These are phyloP conservation scores for Massariosphaeria phaeospora DNA, from an alignment of 495 filamentous ascomycete species.

Conservation along the genomic window DNA sequence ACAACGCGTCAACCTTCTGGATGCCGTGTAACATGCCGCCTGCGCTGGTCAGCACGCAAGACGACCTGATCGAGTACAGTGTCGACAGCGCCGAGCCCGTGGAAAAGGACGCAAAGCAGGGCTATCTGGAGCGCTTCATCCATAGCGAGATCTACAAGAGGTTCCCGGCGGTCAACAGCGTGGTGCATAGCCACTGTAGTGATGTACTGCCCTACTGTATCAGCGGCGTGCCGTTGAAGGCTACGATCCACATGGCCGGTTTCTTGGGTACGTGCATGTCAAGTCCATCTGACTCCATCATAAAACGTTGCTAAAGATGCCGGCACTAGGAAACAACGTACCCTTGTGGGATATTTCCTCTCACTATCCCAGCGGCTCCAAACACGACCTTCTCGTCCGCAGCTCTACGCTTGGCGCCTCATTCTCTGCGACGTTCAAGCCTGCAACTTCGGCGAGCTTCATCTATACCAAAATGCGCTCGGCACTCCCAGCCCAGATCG, in stretches of 20 bases:
- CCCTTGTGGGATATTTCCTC: slow-evolving; percentile 38
- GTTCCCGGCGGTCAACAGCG: slow-evolving; percentile 43
- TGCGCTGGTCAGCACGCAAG: slow-evolving; percentile 33
- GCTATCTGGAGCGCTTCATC: slow-evolving; percentile 39
- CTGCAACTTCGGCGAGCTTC: slow-evolving; percentile 34
- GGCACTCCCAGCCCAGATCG: slow-evolving; percentile 25
- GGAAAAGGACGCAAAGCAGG: slow-evolving; percentile 28
- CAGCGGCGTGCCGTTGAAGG: slow-evolving; percentile 41
- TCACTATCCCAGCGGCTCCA: slow-evolving; percentile 33
- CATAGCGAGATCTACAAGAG: slow-evolving; percentile 48
- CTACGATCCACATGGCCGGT: slow-evolving; percentile 48
- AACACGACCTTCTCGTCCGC: slow-evolving; percentile 42
- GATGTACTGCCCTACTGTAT: slow-evolving; percentile 48
- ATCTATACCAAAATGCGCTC: slow-evolving; percentile 30
- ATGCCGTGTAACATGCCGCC: slow-evolving; percentile 35
- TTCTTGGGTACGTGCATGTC: slow-evolving; percentile 42
- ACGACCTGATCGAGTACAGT: slow-evolving; percentile 38
- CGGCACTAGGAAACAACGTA: slow-evolving; percentile 20
- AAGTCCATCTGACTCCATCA: not conserved
- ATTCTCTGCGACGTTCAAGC: slow-evolving; percentile 40
- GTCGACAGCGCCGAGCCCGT: slow-evolving; percentile 36
- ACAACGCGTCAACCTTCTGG: slow-evolving; percentile 38
- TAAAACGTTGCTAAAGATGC: not conserved
- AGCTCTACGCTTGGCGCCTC: slow-evolving; percentile 46
- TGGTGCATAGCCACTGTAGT: slow-evolving; percentile 48